Conservation (phyloP, 2,329 filamentous ascomycete species). For the Lecanicillium sp. region DNA sequence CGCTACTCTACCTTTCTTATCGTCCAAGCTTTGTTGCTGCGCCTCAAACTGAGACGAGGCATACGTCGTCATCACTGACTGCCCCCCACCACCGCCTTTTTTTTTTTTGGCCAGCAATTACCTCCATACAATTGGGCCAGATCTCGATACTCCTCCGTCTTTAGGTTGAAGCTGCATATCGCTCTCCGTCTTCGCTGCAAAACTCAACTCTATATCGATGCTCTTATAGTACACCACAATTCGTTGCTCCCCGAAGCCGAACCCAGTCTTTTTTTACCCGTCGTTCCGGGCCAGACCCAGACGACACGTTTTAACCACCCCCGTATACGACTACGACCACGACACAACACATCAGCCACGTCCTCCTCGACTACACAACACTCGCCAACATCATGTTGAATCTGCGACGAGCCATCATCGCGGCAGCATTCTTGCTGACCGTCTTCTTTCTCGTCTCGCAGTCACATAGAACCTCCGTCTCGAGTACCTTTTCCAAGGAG, state of each 20-base stretch:
- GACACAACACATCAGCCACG: neutral
- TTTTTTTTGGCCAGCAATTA: conserved; percentile 1
- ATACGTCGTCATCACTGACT: conserved; percentile 14
- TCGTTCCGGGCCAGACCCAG: neutral
- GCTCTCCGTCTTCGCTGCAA: conserved; percentile 1
- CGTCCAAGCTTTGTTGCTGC: neutral
- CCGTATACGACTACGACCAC: neutral
- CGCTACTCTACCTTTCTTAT: neutral
- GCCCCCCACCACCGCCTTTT: conserved; percentile 12
- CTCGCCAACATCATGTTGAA: conserved; percentile 66
- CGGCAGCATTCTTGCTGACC: conserved; percentile 61
- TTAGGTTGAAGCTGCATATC: too few relatives aligned
- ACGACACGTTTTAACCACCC: neutral
- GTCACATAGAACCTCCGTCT: conserved; percentile 36
- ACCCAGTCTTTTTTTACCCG: too few relatives aligned
- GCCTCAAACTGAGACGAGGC: conserved; percentile 7
- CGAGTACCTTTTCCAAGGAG: neutral
- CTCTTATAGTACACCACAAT: conserved; percentile 5
- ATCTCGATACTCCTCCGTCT: neutral
- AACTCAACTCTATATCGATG: conserved; percentile 1
- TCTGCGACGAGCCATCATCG: conserved; percentile 67
- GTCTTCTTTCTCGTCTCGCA: conserved; percentile 63
- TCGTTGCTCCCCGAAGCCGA: conserved; percentile 1
- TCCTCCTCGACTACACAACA: neutral
- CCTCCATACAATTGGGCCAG: too few relatives aligned